Percentiles rank a stretch among this genome's conserved stretches.
These are phyloP conservation scores for Tephrocybe sp. DNA, from an alignment of 768 basidiomycete species.

Conservation along the genomic window DNA sequence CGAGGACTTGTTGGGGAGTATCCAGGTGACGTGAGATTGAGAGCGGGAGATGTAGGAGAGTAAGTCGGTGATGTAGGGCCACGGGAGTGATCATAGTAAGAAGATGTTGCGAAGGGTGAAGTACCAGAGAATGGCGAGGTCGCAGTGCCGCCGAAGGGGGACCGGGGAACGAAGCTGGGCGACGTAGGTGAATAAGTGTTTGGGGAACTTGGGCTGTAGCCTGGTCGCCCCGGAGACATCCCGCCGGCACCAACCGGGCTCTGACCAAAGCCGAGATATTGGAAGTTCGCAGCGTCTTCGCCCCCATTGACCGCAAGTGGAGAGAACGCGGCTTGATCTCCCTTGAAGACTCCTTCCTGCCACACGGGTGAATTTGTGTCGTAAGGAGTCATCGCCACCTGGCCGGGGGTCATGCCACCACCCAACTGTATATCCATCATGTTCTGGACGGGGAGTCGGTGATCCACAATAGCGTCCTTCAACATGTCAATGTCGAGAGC, in stretches of 20 bases:
- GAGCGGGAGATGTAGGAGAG: slow-evolving; percentile 84
- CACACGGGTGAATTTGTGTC: slow-evolving; percentile 88
- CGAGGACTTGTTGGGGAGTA: slow-evolving; percentile 85
- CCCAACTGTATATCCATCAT: slow-evolving; percentile 79
- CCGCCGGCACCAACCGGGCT: slow-evolving; percentile 82
- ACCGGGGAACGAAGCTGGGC: slow-evolving; percentile 80
- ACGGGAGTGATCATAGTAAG: slow-evolving; percentile 69
- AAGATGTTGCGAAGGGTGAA: slow-evolving; percentile 83
- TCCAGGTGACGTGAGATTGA: slow-evolving; percentile 79
- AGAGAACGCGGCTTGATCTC: slow-evolving; percentile 91
- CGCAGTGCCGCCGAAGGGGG: slow-evolving; percentile 80
- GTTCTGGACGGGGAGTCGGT: slow-evolving; percentile 83
- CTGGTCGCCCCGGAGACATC: slow-evolving; percentile 86
- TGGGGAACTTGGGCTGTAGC: slow-evolving; percentile 91
- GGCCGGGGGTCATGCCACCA: slow-evolving; percentile 88
- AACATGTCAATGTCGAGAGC: slow-evolving; percentile 97
- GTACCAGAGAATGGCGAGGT: slow-evolving; percentile 82
- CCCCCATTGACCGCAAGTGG: slow-evolving; percentile 86
- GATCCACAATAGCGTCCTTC: slow-evolving; percentile 97
- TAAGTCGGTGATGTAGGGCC: slow-evolving; percentile 78
- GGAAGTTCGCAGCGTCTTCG: slow-evolving; percentile 79
- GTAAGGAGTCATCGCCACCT: slow-evolving; percentile 96
- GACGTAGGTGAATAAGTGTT: slow-evolving; percentile 89
- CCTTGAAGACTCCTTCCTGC: slow-evolving; percentile 75
- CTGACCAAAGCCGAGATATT: slow-evolving; percentile 74